These are phyloP conservation scores for Saccharomycopsis vini DNA, from an alignment of 805 yeast genomes.

Conservation along the genomic window DNA sequence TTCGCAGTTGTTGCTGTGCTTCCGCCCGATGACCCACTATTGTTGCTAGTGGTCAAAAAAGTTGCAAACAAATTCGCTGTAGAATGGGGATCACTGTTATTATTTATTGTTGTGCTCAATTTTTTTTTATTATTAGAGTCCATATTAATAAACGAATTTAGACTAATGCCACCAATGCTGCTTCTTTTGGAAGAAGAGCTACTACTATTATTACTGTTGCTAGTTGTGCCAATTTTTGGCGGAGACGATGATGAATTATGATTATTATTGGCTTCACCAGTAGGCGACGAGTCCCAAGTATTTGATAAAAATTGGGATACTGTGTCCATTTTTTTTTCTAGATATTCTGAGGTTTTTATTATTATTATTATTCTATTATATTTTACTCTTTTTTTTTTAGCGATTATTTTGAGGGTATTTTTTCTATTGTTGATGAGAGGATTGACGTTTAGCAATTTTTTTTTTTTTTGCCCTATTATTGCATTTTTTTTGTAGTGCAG, in stretches of 20 bases:
- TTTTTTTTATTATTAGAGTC: neutral
- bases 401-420: no score
- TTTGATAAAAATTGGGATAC: constrained; percentile 11
- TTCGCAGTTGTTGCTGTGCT: no score
- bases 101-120: neutral
- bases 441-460: neutral
- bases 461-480: neutral
- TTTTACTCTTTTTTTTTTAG: no score
- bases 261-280: neutral
- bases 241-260: neutral
- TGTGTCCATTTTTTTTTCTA: constrained; percentile 14
- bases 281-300: constrained; percentile 11
- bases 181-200: no score
- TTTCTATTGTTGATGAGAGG: no score
- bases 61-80: no score
- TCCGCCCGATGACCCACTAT: no score
- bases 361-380: no score
- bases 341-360: no score
- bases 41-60: no score
- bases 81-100: neutral
- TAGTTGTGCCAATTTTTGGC: neutral
- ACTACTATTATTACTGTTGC: neutral
- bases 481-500: no score
- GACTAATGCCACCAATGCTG: no score
- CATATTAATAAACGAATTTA: neutral